phyloP scores from a whole-genome alignment of 768 basidiomycete species.

The Tremella fuciformis region DNA sequence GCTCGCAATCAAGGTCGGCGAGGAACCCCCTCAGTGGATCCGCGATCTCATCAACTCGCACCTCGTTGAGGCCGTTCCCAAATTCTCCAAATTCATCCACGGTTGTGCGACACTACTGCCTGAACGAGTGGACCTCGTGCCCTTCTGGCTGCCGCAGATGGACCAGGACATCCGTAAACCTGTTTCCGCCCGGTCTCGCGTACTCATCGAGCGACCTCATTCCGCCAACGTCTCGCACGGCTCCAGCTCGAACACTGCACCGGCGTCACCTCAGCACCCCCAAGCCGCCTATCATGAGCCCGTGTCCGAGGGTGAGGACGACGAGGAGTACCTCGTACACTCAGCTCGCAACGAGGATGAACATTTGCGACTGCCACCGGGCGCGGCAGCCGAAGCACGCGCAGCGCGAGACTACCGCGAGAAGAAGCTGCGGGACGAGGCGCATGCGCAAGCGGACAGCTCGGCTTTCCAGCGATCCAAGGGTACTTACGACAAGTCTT shows the following conservation, averaged over 20 bases:
- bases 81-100: slow-evolving; percentile 93
- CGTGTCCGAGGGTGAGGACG: slow-evolving; percentile 91
- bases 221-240: slow-evolving; percentile 35
- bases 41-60: slow-evolving; percentile 92
- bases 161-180: slow-evolving; percentile 90
- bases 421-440: slow-evolving; percentile 63
- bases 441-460: slow-evolving; percentile 31
- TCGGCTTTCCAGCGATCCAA: slow-evolving; percentile 16
- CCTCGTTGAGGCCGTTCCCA: slow-evolving; percentile 94
- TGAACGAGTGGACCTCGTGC: slow-evolving; percentile 88
- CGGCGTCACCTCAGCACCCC: slow-evolving; percentile 55
- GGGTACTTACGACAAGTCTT: slow-evolving; percentile 33
- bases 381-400: slow-evolving; percentile 61
- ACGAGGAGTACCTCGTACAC: slow-evolving; percentile 57
- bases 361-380: slow-evolving; percentile 69
- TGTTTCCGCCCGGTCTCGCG: slow-evolving; percentile 67
- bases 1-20: slow-evolving; percentile 90
- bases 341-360: slow-evolving; percentile 78
- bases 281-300: slow-evolving; percentile 70
- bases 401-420: slow-evolving; percentile 86
- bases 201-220: slow-evolving; percentile 63
- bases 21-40: slow-evolving; percentile 94
- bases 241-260: slow-evolving; percentile 48
- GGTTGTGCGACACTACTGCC: slow-evolving; percentile 92
- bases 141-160: slow-evolving; percentile 97